phyloP scores from a whole-genome alignment of 2,329 filamentous ascomycete species.

The Fusarium zealandicum region DNA sequence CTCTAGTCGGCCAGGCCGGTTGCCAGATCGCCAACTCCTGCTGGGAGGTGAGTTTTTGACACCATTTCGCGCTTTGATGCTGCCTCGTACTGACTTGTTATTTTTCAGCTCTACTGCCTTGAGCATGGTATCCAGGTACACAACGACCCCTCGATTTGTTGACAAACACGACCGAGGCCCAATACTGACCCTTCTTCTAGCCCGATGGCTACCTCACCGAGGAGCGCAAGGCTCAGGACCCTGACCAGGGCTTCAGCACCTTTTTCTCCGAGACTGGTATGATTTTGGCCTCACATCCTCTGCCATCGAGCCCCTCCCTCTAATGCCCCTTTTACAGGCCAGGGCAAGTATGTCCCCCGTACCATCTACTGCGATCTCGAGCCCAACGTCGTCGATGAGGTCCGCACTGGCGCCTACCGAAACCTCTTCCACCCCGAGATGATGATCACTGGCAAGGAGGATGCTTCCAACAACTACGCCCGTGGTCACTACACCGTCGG shows the following conservation, averaged over 20 bases:
- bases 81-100: slow-evolving; percentile 23
- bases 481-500: slow-evolving; percentile 99
- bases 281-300: slow-evolving; percentile 13
- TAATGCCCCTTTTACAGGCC: slow-evolving; percentile 63
- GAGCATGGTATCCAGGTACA: slow-evolving; percentile 99
- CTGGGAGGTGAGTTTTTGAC: slow-evolving; percentile 87
- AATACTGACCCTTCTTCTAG: slow-evolving; percentile 56
- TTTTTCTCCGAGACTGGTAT: slow-evolving; percentile 99
- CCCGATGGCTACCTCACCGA: slow-evolving; percentile 98
- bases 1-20: slow-evolving; percentile 96
- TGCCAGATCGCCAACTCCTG: slow-evolving; percentile 99
- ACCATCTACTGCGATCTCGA: slow-evolving; percentile 99
- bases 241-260: slow-evolving; percentile 98
- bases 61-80: slow-evolving; percentile 39
- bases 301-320: slow-evolving; percentile 21
- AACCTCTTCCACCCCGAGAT: slow-evolving; percentile 98
- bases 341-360: slow-evolving; percentile 98
- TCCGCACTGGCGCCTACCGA: slow-evolving; percentile 96
- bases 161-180: slow-evolving; percentile 21
- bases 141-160: slow-evolving; percentile 35
- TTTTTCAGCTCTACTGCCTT: slow-evolving; percentile 91
- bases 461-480: slow-evolving; percentile 99
- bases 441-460: slow-evolving; percentile 99
- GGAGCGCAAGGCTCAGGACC: slow-evolving; percentile 91
- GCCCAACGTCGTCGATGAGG: slow-evolving; percentile 99